Conservation (phyloP, 2,329 filamentous ascomycete species). For the Bipolaris bicolor region DNA sequence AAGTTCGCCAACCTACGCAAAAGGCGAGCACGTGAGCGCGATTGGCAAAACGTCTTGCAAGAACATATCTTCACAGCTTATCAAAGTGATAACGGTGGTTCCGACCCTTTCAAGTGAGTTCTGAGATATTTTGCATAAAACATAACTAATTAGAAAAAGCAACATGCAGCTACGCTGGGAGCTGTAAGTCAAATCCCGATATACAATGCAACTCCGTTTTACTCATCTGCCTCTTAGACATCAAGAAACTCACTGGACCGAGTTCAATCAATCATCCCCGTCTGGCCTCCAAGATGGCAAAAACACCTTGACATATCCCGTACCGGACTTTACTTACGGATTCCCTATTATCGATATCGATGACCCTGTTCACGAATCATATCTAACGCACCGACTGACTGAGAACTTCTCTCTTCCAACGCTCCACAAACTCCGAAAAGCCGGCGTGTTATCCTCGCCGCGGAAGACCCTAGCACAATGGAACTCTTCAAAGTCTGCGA, state of each 20-base stretch:
- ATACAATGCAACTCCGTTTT: no score
- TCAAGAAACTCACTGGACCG: no score
- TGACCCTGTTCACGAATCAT: no score
- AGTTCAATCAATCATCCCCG: no score
- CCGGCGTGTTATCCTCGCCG: background rate
- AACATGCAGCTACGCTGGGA: no score
- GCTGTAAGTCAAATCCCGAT: no score
- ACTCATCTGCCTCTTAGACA: no score
- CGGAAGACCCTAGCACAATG: background rate
- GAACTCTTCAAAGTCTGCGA: background rate
- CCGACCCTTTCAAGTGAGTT: background rate
- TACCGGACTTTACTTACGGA: background rate
- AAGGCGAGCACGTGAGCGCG: background rate
- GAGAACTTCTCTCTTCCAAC: background rate
- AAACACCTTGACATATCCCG: background rate
- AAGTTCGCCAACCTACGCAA: background rate
- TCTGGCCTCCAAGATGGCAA: no score
- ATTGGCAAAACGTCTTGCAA: background rate
- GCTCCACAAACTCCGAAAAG: background rate
- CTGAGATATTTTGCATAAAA: background rate
- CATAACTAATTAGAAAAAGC: background rate
- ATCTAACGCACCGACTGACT: background rate
- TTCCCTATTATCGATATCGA: background rate
- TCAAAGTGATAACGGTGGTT: background rate
- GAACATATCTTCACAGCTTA: background rate